Evolutionary conservation across 2,329 filamentous ascomycete genomes (phyloP).

Genomic region (Thelonectria rubi): DNA sequence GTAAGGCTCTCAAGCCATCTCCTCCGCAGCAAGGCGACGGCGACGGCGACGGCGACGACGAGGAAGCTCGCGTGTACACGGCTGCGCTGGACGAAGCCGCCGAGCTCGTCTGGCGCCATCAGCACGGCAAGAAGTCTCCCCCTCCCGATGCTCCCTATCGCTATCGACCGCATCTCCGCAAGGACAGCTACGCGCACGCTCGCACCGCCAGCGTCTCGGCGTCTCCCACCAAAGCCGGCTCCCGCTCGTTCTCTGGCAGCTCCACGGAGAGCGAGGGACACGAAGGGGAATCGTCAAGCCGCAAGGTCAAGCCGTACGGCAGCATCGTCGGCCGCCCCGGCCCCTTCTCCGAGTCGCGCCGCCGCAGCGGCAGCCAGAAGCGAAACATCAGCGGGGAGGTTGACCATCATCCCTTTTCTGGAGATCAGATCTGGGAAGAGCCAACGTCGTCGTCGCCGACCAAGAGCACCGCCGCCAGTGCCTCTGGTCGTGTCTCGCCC

Average conservation of each 20-base stretch:
- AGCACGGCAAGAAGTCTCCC: constrained; percentile 63
- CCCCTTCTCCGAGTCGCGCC: constrained; percentile 54
- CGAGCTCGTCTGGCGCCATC: constrained; percentile 80
- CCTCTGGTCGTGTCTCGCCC: constrained; percentile 45
- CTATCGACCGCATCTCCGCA: constrained; percentile 74
- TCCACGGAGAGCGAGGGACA: constrained; percentile 58
- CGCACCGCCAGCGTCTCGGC: constrained; percentile 67
- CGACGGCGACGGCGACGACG: constrained; percentile 52
- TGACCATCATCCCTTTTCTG: constrained; percentile 71
- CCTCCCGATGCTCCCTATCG: constrained; percentile 71
- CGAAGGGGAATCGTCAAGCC: constrained; percentile 28
- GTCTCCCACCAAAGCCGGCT: constrained; percentile 47
- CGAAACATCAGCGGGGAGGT: constrained; percentile 76
- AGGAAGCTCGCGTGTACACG: constrained; percentile 72
- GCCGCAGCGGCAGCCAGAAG: constrained; percentile 71
- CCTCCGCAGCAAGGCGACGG: constrained; percentile 29
- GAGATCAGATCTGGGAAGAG: constrained; percentile 90
- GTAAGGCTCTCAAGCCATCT: constrained; percentile 45
- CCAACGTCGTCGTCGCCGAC: constrained; percentile 61
- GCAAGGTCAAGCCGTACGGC: constrained; percentile 53
- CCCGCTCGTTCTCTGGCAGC: constrained; percentile 61
- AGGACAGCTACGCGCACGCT: constrained; percentile 75
- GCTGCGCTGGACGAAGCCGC: constrained; percentile 81
- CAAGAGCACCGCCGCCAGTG: constrained; percentile 16
- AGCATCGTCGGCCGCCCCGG: constrained; percentile 49